Percentiles rank a stretch among this genome's conserved stretches.
These are phyloP conservation scores for Lupinus albus DNA, from an alignment of 306 rosid genomes.

Conservation along the genomic window DNA sequence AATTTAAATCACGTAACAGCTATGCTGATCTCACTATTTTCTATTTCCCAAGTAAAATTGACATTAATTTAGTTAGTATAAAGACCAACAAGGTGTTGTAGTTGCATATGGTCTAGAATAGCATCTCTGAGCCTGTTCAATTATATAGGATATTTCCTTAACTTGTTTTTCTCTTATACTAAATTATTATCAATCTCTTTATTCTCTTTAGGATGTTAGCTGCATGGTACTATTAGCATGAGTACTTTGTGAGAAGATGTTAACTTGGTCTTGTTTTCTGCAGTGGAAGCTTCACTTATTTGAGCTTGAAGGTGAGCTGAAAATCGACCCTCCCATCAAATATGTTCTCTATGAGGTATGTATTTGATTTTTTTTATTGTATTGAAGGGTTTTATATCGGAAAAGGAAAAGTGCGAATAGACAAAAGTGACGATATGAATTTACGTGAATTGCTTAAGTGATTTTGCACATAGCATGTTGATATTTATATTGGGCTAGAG, in stretches of 20 bases:
- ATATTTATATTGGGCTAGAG: not conserved
- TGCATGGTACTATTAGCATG: not conserved
- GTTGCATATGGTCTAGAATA: slow-evolving; percentile 19
- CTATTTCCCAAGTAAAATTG: not conserved
- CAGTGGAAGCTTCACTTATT: slow-evolving; percentile 99
- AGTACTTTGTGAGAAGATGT: slow-evolving; percentile 25
- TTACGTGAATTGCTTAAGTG: too few species aligned
- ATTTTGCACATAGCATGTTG: too few species aligned
- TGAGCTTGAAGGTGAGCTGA: slow-evolving; percentile 89
- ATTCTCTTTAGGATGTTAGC: not conserved
- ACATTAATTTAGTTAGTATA: slow-evolving; percentile 3
- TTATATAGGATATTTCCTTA: not conserved
- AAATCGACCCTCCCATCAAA: slow-evolving; percentile 73
- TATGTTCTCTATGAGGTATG: slow-evolving; percentile 86
- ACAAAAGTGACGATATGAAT: too few species aligned
- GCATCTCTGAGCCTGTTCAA: slow-evolving; percentile 10
- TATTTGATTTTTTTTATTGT: not conserved
- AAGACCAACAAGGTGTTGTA: not conserved
- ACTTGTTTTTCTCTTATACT: not conserved
- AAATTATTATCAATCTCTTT: not conserved
- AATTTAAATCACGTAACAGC: too few species aligned
- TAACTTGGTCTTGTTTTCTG: slow-evolving; percentile 7
- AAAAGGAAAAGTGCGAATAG: too few species aligned
- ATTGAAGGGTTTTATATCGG: too few species aligned
- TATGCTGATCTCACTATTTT: not conserved